These are phyloP conservation scores for Candida xiaguanensis DNA, from an alignment of 805 yeast genomes.

Conservation along the genomic window DNA sequence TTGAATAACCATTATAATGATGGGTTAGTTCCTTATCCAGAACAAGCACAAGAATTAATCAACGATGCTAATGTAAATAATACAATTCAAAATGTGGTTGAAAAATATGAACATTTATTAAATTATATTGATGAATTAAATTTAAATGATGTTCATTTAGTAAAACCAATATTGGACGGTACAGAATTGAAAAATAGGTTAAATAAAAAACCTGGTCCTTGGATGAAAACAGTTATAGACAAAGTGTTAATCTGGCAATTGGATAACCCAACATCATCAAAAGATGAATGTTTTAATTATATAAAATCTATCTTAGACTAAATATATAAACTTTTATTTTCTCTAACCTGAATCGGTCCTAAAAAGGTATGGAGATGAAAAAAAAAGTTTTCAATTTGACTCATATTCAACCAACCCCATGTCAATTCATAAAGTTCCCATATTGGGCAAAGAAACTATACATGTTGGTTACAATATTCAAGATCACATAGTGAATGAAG, in stretches of 20 bases:
- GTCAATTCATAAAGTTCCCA: slow-evolving; percentile 55
- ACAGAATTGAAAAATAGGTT: slow-evolving; percentile 54
- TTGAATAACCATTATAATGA: neutral
- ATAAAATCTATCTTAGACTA: slow-evolving; percentile 19
- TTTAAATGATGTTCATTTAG: slow-evolving; percentile 40
- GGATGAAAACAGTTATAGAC: slow-evolving; percentile 64
- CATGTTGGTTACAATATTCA: slow-evolving; percentile 86
- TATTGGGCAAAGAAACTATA: slow-evolving; percentile 78
- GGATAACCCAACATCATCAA: slow-evolving; percentile 57
- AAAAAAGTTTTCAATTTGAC: slow-evolving; percentile 4
- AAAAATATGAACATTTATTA: slow-evolving; percentile 30
- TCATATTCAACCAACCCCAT: slow-evolving; percentile 9
- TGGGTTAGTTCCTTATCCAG: slow-evolving; percentile 11
- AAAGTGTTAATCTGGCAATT: slow-evolving; percentile 71
- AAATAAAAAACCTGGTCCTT: slow-evolving; percentile 74
- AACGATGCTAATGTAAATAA: slow-evolving; percentile 6
- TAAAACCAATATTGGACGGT: slow-evolving; percentile 75
- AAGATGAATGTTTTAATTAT: slow-evolving; percentile 53
- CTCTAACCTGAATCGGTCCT: neutral
- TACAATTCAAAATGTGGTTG: slow-evolving; percentile 10
- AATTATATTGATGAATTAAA: slow-evolving; percentile 25
- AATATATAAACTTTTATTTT: neutral
- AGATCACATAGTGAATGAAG: slow-evolving; percentile 67
- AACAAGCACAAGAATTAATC: slow-evolving; percentile 8
- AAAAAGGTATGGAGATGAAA: neutral